Base-by-base conservation (phyloP, 768 basidiomycete species). In the Basidioascus undulatus region DNA sequence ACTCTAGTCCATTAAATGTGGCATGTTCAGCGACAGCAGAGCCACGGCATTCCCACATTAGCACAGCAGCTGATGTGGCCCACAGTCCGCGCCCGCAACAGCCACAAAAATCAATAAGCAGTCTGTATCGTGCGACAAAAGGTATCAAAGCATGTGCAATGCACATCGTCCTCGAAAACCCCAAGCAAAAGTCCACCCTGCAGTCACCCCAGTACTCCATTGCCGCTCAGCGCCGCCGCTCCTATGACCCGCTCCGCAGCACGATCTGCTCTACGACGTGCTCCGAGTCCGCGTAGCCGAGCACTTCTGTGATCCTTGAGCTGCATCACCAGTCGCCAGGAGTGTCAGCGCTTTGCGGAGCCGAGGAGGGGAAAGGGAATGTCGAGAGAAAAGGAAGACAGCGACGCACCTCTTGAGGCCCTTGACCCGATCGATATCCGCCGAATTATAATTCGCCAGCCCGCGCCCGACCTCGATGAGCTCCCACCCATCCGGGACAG, bases 261-360 rank as follows among this genome's bases (percentile, higher is more conserved):
- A 80, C 83, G 51, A 92, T 74, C 52, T 86, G 82, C 54, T 96
- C 92, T 6, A 89, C 87, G 36, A 96, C 86, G 60, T 96, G 80
- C 56, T 96, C 92, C 21, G 82, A 79, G 54, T 98, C 92, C 12
- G 79, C 80, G 57, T 98, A 96, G 3, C 86, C 89, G 36, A 98
- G 58, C 6, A 86, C 51, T 44, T 73, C 69, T 8, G 75, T 62
- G 30, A 98, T 71, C 39, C 78, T 67, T 2, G 81, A 74, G 49
- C 89, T 96, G 54, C 6, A 40, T 12, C 9, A 6, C 20, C 11
- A 5, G n/a, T 35, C 3, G 15, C 21, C 5, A 20, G 32, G 18
- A 11, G 9, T 11, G 19, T 44, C 32, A 37, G 24, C 28, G 7
- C 26, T 3, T 13, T 16, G 37, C n/a, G 12, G 16, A n/a, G 15